Base-by-base conservation (phyloP, 164 flowering plant species). In the Aristolochia fimbriata region DNA sequence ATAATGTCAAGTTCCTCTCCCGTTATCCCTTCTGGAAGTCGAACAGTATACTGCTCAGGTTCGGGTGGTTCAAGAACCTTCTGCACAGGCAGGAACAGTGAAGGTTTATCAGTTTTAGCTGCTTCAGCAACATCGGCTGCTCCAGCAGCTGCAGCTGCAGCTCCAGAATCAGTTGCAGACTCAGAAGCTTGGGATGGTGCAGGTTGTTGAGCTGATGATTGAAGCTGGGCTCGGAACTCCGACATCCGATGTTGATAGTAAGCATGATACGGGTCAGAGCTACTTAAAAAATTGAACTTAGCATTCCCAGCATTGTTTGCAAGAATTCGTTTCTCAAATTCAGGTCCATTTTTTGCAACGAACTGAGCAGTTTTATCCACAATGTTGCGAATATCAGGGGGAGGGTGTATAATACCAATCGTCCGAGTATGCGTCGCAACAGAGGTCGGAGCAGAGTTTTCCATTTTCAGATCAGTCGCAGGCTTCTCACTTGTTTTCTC, bases 1-100 rank as follows among this genome's bases (percentile, higher is more conserved):
- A 94, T 83, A 37, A 91, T 91, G 64, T 94, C 99, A 74, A 94
- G 62, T 52, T 94, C 99, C 69, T 94, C 99, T 46, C 96, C 96
- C 0, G 91, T 88, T 60, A 94, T 91, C 41, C 97, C 99, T 69
- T 94, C 97, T 2, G 99, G 99, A 62, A 94, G 87, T 46, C 94
- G 76, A 60, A 94, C 96, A 15, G 96, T 91, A 64, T 87, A 94
- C 60, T 85, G 93, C 74, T 89, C 97, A 6, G 96, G 81, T 68
- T 91, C 99, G 0, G 99, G 97, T 2, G 97, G 94, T 47, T 85
- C 96, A 64, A 94, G 91, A 16, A 80, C 84, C 76, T 88, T 94
- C 0, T 65, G 73, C 0, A 80, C 80, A 47, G 96, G 64, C 12
- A 68, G 78, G 71, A 94, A 88, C 67, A 57, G 85, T 2, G 86